phyloP scores from a whole-genome alignment of 176 grass and related monocot species.

The Oryza australiensis region DNA sequence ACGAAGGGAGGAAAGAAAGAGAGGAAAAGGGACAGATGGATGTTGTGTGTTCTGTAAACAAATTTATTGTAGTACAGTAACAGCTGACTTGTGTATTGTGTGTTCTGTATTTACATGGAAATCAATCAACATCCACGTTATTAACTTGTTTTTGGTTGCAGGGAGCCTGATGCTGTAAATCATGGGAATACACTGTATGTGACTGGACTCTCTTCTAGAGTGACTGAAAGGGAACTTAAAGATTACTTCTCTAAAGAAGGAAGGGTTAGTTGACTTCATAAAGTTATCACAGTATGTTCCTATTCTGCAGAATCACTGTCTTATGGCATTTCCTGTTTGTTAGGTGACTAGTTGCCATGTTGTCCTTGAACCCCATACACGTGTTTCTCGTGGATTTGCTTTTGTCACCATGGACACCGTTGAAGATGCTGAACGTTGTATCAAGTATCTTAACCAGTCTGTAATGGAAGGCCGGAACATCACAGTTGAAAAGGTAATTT shows the following conservation, averaged over 20 bases:
- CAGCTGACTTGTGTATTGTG: background rate
- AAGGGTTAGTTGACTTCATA: conserved; percentile 50
- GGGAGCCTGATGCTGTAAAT: conserved; percentile 53
- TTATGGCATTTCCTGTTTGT: conserved; percentile 16
- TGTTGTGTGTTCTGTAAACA: too few species aligned
- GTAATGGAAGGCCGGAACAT: conserved; percentile 62
- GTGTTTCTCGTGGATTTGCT: conserved; percentile 71
- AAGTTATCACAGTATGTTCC: background rate
- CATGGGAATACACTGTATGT: conserved; percentile 72
- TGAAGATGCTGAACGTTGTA: conserved; percentile 72
- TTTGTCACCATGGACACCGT: conserved; percentile 69
- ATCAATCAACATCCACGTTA: background rate
- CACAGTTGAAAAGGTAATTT: conserved; percentile 72
- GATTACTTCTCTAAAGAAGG: conserved; percentile 71
- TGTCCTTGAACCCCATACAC: conserved; percentile 71
- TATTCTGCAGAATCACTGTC: background rate
- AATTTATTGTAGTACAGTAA: background rate
- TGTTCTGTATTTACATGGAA: background rate
- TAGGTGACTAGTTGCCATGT: conserved; percentile 64
- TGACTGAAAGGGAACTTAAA: conserved; percentile 66
- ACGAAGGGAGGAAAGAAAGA: background rate
- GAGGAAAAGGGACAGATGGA: too few species aligned
- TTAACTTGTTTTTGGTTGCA: conserved; percentile 24
- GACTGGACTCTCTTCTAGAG: conserved; percentile 67
- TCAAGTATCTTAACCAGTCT: conserved; percentile 73